A percentile compares a stretch with the other conserved stretches of the same genome.
These are phyloP conservation scores for Xylaria arbuscula DNA, from an alignment of 2,329 filamentous ascomycete species.

Conservation along the genomic window DNA sequence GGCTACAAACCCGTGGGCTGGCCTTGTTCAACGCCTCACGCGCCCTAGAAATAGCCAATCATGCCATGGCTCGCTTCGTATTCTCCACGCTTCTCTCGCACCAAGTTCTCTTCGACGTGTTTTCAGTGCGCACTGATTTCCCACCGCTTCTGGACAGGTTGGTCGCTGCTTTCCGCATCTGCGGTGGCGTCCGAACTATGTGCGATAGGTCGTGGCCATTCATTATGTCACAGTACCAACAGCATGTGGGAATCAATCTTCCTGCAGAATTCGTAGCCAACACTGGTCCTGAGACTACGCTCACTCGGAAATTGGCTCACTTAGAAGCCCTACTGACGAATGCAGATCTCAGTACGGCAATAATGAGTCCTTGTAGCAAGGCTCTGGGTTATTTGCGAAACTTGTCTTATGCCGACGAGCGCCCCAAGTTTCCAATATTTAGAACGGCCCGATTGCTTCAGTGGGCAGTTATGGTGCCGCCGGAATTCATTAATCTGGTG, in stretches of 20 bases:
- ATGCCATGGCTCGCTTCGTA: slow-evolving; percentile 40
- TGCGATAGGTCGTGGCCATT: slow-evolving; percentile 24
- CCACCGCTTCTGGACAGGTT: slow-evolving; percentile 35
- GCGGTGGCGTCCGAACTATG: slow-evolving; percentile 38
- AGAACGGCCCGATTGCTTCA: slow-evolving; percentile 26
- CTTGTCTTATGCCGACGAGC: neutral
- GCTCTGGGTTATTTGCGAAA: slow-evolving; percentile 18
- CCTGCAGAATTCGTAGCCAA: neutral
- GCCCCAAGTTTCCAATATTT: neutral
- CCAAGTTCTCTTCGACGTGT: slow-evolving; percentile 42
- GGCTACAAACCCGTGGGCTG: slow-evolving; percentile 40
- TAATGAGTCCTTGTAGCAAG: slow-evolving; percentile 11
- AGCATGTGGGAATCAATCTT: slow-evolving; percentile 19
- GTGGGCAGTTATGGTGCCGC: slow-evolving; percentile 37
- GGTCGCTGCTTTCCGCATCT: slow-evolving; percentile 36
- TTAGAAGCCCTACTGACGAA: slow-evolving; percentile 9
- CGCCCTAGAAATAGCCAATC: slow-evolving; percentile 27
- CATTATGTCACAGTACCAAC: slow-evolving; percentile 22
- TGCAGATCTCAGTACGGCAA: slow-evolving; percentile 1
- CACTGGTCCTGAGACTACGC: slow-evolving; percentile 4
- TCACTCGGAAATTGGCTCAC: slow-evolving; percentile 18
- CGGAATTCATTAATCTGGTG: slow-evolving; percentile 50
- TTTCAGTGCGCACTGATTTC: slow-evolving; percentile 27
- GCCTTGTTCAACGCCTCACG: slow-evolving; percentile 31
- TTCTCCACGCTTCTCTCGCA: slow-evolving; percentile 44